Evolutionary conservation across 148 eudicot species (phyloP).

Genomic region (Selenicereus undatus): DNA sequence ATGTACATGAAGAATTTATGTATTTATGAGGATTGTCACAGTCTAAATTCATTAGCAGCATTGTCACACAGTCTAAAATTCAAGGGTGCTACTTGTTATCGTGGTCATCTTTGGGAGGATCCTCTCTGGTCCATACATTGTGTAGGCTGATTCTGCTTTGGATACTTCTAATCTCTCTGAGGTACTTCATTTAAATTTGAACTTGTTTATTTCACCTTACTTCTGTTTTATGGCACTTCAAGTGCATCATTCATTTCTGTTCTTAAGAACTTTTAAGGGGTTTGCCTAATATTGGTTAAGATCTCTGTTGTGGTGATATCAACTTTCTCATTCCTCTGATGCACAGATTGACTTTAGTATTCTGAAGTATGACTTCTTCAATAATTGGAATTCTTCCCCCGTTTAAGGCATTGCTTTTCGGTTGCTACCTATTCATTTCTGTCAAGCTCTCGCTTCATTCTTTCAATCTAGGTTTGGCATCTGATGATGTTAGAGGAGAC

Average conservation of each 20-base stretch:
- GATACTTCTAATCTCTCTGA: neutral
- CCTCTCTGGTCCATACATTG: neutral
- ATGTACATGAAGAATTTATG: constrained; percentile 63
- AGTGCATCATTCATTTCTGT: neutral
- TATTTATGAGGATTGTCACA: constrained; percentile 60
- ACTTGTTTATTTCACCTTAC: neutral
- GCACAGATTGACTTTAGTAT: neutral
- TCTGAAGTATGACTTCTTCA: neutral
- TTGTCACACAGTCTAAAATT: constrained; percentile 61
- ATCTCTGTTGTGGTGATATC: neutral
- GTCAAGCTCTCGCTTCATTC: neutral
- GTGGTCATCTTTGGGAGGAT: constrained; percentile 65
- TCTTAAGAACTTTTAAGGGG: neutral
- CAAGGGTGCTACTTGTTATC: constrained; percentile 60
- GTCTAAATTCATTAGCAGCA: constrained; percentile 44
- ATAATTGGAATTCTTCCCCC: no score
- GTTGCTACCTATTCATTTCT: no score
- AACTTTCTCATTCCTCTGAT: neutral
- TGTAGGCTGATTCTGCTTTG: neutral
- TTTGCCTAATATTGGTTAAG: neutral
- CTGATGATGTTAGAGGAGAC: no score
- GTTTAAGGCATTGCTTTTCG: no score
- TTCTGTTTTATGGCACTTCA: neutral
- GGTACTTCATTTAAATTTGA: neutral
- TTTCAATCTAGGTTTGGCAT: no score